phyloP scores from a whole-genome alignment of 2,329 filamentous ascomycete species.

The Elsinoe perseae region DNA sequence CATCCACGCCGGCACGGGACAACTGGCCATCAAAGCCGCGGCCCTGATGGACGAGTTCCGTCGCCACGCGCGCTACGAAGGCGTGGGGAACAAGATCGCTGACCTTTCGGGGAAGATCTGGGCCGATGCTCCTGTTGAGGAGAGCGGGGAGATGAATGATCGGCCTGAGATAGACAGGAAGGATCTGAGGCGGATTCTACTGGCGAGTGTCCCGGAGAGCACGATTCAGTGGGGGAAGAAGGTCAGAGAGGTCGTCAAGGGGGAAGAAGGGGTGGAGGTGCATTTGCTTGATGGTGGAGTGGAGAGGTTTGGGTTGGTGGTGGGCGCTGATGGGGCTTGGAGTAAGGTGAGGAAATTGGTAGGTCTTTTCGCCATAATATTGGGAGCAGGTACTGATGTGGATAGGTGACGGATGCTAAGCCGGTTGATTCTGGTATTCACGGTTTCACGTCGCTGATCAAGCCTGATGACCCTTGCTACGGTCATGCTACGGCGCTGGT shows the following conservation, averaged over 20 bases:
- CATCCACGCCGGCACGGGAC: slow-evolving; percentile 26
- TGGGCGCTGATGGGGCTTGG: slow-evolving; percentile 45
- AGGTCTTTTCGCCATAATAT: slow-evolving; percentile 15
- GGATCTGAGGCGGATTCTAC: slow-evolving; percentile 31
- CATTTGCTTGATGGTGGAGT: slow-evolving; percentile 27
- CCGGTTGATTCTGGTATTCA: slow-evolving; percentile 32
- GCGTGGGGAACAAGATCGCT: slow-evolving; percentile 18
- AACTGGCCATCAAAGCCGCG: slow-evolving; percentile 26
- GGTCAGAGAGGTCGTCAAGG: slow-evolving; percentile 22
- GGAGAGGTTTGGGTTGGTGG: slow-evolving; percentile 37
- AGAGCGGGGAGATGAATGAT: slow-evolving; percentile 24
- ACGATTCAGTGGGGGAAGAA: slow-evolving; percentile 31
- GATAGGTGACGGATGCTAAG: slow-evolving; percentile 29
- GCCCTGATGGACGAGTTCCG: slow-evolving; percentile 27
- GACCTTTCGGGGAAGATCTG: slow-evolving; percentile 22
- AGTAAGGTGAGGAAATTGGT: slow-evolving; percentile 32
- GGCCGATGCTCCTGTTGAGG: slow-evolving; percentile 11
- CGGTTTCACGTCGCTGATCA: slow-evolving; percentile 27
- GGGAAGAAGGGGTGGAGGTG: slow-evolving; percentile 23
- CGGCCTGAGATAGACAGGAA: slow-evolving; percentile 37
- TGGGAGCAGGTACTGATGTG: not conserved
- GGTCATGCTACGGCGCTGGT: slow-evolving; percentile 23
- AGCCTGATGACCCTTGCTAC: slow-evolving; percentile 26
- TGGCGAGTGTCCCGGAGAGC: slow-evolving; percentile 30
- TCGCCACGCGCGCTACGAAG: slow-evolving; percentile 25